Base-by-base conservation (phyloP, 1,284 basidiomycete genomes). In the Afroboletus lepidellus region DNA sequence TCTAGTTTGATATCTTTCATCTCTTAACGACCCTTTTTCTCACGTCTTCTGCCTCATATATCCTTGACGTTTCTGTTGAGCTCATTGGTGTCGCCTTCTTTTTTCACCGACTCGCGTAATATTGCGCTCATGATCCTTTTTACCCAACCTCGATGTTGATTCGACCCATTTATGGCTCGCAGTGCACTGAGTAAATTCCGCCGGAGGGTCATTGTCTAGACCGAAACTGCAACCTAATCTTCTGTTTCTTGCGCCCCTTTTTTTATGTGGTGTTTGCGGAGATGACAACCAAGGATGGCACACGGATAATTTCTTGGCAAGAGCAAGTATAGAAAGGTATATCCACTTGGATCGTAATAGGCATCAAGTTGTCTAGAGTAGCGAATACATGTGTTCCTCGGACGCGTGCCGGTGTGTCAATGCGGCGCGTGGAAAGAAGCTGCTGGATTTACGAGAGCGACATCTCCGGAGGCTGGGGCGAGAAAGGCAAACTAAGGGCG, bases 1-100 rank as follows among this genome's bases (percentile, higher is more conserved):
- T 57, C 57, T 62, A 57, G 41, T 46, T 59, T 56, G 69, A 68
- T 66, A 66, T 68, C 64, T 67, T 66, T 39, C 61, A 70, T 71
- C 66, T 69, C 55, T 57, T 69, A 54, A 70, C 63, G 67, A 70
- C 68, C 57, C 57, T 57, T 58, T 50, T 60, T 57, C 63, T 59
- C 50, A 53, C 57, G 52, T 23, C 37, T 56, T 66, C 50, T 70
- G 65, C 64, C 64, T 63, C 69, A 72, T 72, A 72, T 69, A 69
- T 72, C 70, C 70, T 64, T 69, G 58, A 64, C 62, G 60, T 65
- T 64, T 62, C 53, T 54, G 51, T 21, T 38, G 41, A 51, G 51
- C 48, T 60, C 55, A 41, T 51, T 60, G 64, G 66, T 60, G 64
- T 54, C 56, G 41, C 48, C 38, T 13, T 41, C 33, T 27, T 41